Evolutionary conservation across 2,329 filamentous ascomycete genomes (phyloP), one percentile per base, ranked within the genome.

Genomic region (Penicillium sp.): DNA sequence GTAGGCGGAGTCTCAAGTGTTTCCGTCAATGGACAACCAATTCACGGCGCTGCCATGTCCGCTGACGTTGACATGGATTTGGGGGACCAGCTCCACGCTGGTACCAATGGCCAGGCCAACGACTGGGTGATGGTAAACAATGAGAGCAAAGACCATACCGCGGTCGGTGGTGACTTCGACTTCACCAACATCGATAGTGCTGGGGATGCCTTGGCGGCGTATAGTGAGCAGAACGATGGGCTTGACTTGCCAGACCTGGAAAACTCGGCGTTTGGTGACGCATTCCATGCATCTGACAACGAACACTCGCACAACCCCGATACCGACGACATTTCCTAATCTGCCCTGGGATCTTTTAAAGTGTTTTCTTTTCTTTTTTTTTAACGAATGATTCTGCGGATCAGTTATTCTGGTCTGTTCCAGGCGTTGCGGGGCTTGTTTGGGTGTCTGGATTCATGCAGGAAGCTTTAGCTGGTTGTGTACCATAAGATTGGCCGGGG

Each of bases 241-340:
- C 66, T 75, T 4, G 75, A 76, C 56, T 64, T 77, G 37, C 80
- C 77, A 8, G 84, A 84, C 55, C 78, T 88, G 73, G 85, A 88
- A 41, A 85, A 89, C 61, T 88, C 84, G 32, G 87, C 86, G 1
- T 93, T 93, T 71, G 87, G 86, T 3, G 86, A 93, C 59, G 87
- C 87, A 0, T 88, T 91, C 69, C 85, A 89, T 55, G 74, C 73
- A 15, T 75, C 75, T 41, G 74, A 77, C 53, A 70, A 71, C 51
- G 69, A 73, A 49, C 62, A 67, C 53, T 65, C 59, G n/a, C 65
- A 71, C 52, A 62, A 69, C 50, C 68, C 63, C 35, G 68, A 72
- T 40, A 62, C 64, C 4, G 69, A 71, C 43, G 69, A 72, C 19
- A 70, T 72, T 58, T 62, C 68, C 28, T 71, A 56, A 53, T 37